phyloP scores from a whole-genome alignment of 441 rosid species.

The Gossypium lobatum region DNA sequence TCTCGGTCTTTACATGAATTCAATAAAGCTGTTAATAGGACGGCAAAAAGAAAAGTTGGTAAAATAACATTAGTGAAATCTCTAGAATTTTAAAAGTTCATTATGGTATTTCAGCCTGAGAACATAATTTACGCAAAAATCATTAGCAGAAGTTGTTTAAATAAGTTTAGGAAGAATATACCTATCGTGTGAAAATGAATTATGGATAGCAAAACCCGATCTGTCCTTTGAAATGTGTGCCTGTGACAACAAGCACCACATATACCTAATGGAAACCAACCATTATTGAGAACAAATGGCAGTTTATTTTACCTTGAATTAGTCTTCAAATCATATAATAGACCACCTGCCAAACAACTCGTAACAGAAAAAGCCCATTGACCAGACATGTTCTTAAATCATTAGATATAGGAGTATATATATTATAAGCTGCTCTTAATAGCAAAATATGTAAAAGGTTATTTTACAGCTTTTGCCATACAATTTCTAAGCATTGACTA shows the following conservation, averaged over 20 bases:
- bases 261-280: no score
- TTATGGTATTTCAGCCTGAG: neutral
- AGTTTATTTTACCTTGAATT: no score
- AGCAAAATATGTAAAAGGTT: constrained; percentile 16
- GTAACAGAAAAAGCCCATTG: neutral
- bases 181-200: no score
- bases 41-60: neutral
- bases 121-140: neutral
- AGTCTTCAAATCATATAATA: neutral
- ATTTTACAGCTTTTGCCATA: constrained; percentile 24
- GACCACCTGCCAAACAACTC: neutral
- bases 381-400: constrained; percentile 9
- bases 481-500: constrained; percentile 14
- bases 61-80: neutral
- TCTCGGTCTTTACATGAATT: neutral
- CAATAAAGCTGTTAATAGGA: neutral
- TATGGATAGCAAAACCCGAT: no score
- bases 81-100: neutral
- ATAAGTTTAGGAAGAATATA: no score
- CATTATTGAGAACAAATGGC: no score
- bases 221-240: no score
- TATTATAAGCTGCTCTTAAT: constrained; percentile 15
- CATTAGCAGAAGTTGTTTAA: no score
- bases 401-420: neutral
- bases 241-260: no score